Evolutionary conservation across 1,284 basidiomycete genomes (phyloP), one percentile per base, ranked within the genome.

Genomic region (Cutaneotrichosporon dermatis): DNA sequence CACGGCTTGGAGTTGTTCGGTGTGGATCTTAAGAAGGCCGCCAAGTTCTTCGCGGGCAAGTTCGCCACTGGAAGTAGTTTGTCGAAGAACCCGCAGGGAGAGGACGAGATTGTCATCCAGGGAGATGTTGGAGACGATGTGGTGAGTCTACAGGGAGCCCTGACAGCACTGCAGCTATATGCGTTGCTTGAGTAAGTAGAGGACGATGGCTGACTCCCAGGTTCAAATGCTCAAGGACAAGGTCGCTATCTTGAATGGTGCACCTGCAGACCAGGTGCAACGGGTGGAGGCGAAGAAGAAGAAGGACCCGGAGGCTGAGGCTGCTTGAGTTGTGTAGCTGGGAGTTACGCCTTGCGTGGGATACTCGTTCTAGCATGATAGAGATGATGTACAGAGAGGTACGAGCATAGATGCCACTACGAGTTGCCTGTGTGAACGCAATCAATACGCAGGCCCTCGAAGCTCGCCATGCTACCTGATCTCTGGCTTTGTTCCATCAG

Each of bases 41-140:
- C 92, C 43, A 96, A 96, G 78, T 84, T 90, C 70, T 89, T 97
- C 66, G 90, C 93, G 0, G 86, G 88, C 65, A 90, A 88, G 73
- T 96, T 96, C 70, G 93, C 93, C 1, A 95, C 92, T 0, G 93
- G 93, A 6, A 85, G 90, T 10, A 92, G 89, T 13, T 91, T 97
- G 5, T 88, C 87, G 57, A 96, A 94, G 81, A 95, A 91, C 65
- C 80, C 84, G 3, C 89, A 92, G 73, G 92, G 92, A 2, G 83
- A 84, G 66, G 93, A 96, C 59, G 92, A 96, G 79, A 92, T 97
- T 68, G 89, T 95, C 34, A 88, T 97, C n/a, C 93, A 96, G 73
- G 93, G 93, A 33, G 93, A 96, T 75, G 92, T 95, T 1, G 85
- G 88, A 51, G 87, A 88, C 56, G 92, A 96, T 57, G 82, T 90